Percentiles rank a stretch among this genome's conserved stretches.
phyloP scores from a whole-genome alignment of 2,329 filamentous ascomycete species.

The Epicoccum sorghinum region DNA sequence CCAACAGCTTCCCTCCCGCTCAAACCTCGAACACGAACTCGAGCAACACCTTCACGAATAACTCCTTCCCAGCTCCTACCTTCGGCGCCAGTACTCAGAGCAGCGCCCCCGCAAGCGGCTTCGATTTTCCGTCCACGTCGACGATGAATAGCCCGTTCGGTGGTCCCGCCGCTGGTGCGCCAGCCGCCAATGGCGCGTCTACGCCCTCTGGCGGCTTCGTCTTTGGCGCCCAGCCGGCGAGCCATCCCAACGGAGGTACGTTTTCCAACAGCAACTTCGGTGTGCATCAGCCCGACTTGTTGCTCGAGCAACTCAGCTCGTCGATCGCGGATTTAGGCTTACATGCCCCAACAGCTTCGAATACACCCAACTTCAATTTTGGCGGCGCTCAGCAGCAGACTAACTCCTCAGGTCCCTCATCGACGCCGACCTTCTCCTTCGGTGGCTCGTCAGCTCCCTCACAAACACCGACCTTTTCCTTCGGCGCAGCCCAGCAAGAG shows the following conservation, averaged over 20 bases:
- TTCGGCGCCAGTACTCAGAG: constrained; percentile 33
- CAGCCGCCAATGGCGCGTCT: constrained; percentile 31
- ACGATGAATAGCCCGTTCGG: constrained; percentile 31
- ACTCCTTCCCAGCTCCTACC: constrained; percentile 40
- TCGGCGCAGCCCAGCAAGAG: too few relatives aligned
- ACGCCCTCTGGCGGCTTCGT: constrained; percentile 27
- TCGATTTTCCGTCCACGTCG: constrained; percentile 35
- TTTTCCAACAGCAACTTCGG: too few relatives aligned
- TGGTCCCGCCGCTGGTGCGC: constrained; percentile 18
- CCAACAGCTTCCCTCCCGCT: constrained; percentile 42
- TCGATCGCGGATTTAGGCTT: too few relatives aligned
- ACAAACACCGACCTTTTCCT: too few relatives aligned
- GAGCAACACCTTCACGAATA: constrained; percentile 34
- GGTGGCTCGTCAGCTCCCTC: too few relatives aligned
- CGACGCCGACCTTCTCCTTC: too few relatives aligned
- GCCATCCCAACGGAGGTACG: constrained; percentile 7
- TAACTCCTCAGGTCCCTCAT: too few relatives aligned
- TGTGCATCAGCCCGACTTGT: too few relatives aligned
- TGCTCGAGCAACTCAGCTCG: too few relatives aligned
- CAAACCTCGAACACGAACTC: constrained; percentile 31
- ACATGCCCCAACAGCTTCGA: too few relatives aligned
- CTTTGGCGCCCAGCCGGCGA: constrained; percentile 27
- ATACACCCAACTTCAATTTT: too few relatives aligned
- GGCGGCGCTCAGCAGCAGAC: too few relatives aligned
- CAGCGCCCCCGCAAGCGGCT: constrained; percentile 28